These are phyloP conservation scores for Grigorovia yakushimaensis DNA, from an alignment of 805 yeast genomes.

Conservation along the genomic window DNA sequence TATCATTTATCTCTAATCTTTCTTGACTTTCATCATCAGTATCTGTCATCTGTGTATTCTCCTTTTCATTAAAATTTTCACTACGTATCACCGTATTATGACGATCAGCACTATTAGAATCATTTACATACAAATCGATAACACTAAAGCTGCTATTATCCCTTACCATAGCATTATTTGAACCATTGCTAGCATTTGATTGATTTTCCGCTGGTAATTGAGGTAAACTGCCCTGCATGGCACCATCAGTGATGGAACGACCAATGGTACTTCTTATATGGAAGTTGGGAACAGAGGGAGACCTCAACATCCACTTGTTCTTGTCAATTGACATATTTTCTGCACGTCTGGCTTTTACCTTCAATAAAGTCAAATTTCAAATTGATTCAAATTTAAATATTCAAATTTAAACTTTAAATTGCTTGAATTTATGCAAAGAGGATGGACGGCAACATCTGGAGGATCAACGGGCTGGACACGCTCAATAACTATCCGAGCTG, in stretches of 20 bases:
- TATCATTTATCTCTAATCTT: background rate
- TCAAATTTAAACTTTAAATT: background rate
- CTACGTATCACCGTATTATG: background rate
- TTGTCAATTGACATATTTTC: background rate
- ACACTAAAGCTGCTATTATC: slow-evolving; percentile 28
- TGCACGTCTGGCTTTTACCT: background rate
- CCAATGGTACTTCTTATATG: slow-evolving; percentile 1
- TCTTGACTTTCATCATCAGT: background rate
- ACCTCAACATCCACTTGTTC: background rate
- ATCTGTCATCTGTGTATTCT: slow-evolving; percentile 4
- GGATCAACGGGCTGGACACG: background rate
- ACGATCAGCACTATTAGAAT: slow-evolving; percentile 4
- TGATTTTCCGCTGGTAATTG: background rate
- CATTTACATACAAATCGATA: slow-evolving; percentile 31
- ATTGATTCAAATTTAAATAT: too few relatives aligned
- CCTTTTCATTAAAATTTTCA: slow-evolving; percentile 6
- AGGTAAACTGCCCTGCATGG: background rate
- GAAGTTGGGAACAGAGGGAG: slow-evolving; percentile 11
- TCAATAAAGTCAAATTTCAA: background rate
- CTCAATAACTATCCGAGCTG: slow-evolving; percentile 21
- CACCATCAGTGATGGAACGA: background rate
- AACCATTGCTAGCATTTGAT: background rate
- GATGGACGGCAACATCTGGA: slow-evolving; percentile 8
- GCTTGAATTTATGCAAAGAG: too few relatives aligned
- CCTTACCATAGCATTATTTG: slow-evolving; percentile 3